A percentile compares a stretch with the other conserved stretches of the same genome.
Evolutionary conservation across 2,329 filamentous ascomycete genomes (phyloP).

Genomic region (Diatrype stigma): DNA sequence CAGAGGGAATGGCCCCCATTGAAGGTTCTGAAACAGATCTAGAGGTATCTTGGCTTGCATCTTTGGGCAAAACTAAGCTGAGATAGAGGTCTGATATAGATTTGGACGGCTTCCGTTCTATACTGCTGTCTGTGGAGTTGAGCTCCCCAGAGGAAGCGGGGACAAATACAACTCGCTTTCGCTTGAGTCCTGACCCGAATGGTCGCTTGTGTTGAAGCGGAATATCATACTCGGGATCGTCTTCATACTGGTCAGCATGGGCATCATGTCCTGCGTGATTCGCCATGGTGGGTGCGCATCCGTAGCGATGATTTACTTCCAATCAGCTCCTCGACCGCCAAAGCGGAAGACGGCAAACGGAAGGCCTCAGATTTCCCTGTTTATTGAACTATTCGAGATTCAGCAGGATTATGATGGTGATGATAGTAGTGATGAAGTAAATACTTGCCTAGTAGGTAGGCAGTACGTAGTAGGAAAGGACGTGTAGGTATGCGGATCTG

Average conservation of each 20-base stretch:
- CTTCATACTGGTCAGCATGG: slow-evolving; percentile 11
- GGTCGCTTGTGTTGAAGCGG: slow-evolving; percentile 50
- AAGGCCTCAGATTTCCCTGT: neutral
- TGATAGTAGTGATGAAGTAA: neutral
- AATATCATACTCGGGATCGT: slow-evolving; percentile 39
- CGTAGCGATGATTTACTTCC: neutral
- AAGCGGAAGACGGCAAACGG: neutral
- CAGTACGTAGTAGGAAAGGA: no score
- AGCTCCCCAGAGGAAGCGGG: slow-evolving; percentile 41
- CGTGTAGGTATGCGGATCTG: neutral
- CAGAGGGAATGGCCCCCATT: slow-evolving; percentile 9
- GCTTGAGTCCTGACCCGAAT: slow-evolving; percentile 54
- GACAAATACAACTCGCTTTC: slow-evolving; percentile 54
- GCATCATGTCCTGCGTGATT: slow-evolving; percentile 17
- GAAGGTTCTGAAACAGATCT: slow-evolving; percentile 7
- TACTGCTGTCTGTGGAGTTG: slow-evolving; percentile 18
- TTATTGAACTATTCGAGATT: neutral
- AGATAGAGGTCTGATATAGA: slow-evolving; percentile 59
- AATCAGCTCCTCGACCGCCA: neutral
- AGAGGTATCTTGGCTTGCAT: slow-evolving; percentile 9
- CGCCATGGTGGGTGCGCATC: neutral
- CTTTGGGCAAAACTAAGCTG: slow-evolving; percentile 57
- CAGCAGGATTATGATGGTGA: neutral
- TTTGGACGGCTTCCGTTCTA: slow-evolving; percentile 20
- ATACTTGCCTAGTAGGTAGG: no score